A percentile compares a stretch with the other conserved stretches of the same genome.
phyloP scores from a whole-genome alignment of 2,329 filamentous ascomycete species.

The Chaetothyriales sp. region DNA sequence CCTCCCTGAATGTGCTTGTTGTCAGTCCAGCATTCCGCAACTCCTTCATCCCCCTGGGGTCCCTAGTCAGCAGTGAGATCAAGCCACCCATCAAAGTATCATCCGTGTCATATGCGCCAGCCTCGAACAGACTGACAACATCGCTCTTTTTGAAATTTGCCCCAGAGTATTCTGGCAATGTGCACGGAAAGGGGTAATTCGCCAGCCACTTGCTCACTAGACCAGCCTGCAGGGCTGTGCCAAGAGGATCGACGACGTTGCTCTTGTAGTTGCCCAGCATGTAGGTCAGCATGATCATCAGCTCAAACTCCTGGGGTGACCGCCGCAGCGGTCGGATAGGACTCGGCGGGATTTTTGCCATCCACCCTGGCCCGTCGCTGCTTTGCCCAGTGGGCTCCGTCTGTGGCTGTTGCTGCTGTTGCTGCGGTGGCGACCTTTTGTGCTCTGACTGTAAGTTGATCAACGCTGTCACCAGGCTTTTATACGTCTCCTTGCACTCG shows the following conservation, averaged over 20 bases:
- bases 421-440: constrained; percentile 23
- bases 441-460: constrained; percentile 15
- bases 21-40: constrained; percentile 29
- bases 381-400: constrained; percentile 11
- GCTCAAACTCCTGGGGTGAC: constrained; percentile 28
- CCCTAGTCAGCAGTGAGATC: constrained; percentile 24
- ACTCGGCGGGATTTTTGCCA: constrained; percentile 7
- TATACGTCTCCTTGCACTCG: constrained; percentile 18
- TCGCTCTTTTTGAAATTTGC: constrained; percentile 33
- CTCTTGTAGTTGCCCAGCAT: constrained; percentile 41
- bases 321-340: constrained; percentile 16
- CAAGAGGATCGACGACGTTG: constrained; percentile 4
- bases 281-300: constrained; percentile 40
- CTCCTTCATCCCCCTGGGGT: constrained; percentile 27
- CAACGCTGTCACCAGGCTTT: constrained; percentile 14
- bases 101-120: constrained; percentile 26
- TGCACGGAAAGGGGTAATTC: constrained; percentile 53
- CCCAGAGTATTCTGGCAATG: constrained; percentile 22
- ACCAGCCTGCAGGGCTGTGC: constrained; percentile 43
- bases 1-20: constrained; percentile 26
- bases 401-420: constrained; percentile 21
- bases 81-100: constrained; percentile 31
- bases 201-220: constrained; percentile 62
- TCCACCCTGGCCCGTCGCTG: constrained; percentile 3
- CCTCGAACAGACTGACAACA: constrained; percentile 25